Conservation (phyloP, 306 rosid species). For the Prunus mume region DNA sequence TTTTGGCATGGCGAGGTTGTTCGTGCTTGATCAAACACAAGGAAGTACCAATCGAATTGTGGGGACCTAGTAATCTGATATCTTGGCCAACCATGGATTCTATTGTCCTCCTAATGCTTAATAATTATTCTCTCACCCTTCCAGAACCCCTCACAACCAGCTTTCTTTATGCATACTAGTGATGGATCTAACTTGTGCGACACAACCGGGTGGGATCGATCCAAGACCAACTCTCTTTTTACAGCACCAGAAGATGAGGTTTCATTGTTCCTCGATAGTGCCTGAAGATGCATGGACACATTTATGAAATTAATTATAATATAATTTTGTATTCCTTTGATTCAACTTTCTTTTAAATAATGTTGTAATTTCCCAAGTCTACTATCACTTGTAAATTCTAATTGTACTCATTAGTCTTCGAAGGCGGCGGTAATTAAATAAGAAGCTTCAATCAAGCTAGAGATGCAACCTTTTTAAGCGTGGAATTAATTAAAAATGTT, state of each 20-base stretch:
- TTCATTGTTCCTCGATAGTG: not conserved
- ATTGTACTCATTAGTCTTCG: too few relatives aligned
- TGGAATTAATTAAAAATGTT: too few relatives aligned
- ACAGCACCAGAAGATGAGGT: not conserved
- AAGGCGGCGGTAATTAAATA: too few relatives aligned
- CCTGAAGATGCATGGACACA: not conserved
- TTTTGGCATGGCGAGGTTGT: conserved; percentile 20
- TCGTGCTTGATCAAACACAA: conserved; percentile 6
- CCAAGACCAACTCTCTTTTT: not conserved
- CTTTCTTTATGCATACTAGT: not conserved
- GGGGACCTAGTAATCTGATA: conserved; percentile 17
- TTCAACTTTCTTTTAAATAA: not conserved
- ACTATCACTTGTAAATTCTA: too few relatives aligned
- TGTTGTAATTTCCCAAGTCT: too few relatives aligned
- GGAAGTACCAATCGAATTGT: conserved; percentile 11
- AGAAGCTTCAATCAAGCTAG: too few relatives aligned
- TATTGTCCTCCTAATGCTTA: conserved; percentile 17
- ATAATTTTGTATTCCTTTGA: not conserved
- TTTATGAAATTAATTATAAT: not conserved
- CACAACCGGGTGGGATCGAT: not conserved
- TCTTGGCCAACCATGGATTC: conserved; percentile 28
- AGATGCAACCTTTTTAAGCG: too few relatives aligned
- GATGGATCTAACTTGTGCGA: not conserved
- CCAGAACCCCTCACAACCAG: conserved; percentile 7
- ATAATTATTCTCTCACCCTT: conserved; percentile 10